phyloP scores from a whole-genome alignment of 2,329 filamentous ascomycete genomes.

The Aspergillus sp. region DNA sequence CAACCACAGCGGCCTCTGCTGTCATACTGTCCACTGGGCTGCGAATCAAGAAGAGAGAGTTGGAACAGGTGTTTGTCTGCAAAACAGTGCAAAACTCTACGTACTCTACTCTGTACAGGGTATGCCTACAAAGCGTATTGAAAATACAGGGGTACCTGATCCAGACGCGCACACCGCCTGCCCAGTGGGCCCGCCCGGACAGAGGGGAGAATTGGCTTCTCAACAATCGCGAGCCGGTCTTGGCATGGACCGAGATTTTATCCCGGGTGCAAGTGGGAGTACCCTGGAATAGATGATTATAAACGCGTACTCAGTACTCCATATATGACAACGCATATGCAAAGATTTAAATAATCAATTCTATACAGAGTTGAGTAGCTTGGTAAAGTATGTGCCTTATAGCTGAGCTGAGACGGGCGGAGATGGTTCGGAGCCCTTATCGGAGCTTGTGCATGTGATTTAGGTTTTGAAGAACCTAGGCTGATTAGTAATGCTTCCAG shows the following conservation, averaged over 20 bases:
- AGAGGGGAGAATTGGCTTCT: not conserved
- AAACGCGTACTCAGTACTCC: not conserved
- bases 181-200: not conserved
- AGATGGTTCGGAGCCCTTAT: slow-evolving; percentile 2
- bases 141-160: not conserved
- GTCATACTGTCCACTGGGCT: no score
- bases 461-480: not conserved
- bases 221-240: not conserved
- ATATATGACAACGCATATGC: not conserved
- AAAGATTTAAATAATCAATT: not conserved
- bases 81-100: not conserved
- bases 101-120: not conserved
- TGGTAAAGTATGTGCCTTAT: not conserved
- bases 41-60: not conserved
- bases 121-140: not conserved
- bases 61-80: not conserved
- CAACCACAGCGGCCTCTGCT: not conserved
- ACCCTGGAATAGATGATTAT: not conserved
- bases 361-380: not conserved
- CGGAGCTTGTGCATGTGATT: not conserved
- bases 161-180: not conserved
- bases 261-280: not conserved
- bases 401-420: not conserved
- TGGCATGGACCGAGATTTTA: no score
- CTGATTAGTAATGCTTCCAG: not conserved